Evolutionary conservation across 2,329 filamentous ascomycete species (phyloP).

Genomic region (Orbilia oligospora): DNA sequence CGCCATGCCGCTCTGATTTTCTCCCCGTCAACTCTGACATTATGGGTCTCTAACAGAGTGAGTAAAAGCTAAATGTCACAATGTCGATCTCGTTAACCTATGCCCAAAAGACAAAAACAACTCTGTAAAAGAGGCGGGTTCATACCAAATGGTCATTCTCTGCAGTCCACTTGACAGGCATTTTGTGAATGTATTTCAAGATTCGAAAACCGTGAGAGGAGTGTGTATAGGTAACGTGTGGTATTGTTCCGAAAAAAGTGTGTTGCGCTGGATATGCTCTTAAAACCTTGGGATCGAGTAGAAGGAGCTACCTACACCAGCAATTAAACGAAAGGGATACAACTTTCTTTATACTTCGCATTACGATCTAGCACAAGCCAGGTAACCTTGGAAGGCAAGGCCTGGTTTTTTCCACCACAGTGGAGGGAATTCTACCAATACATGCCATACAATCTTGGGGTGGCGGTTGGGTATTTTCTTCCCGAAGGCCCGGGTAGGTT

Average conservation of each 20-base stretch:
- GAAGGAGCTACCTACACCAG: slow-evolving; percentile 14
- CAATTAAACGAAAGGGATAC: slow-evolving; percentile 21
- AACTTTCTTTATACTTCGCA: slow-evolving; percentile 51
- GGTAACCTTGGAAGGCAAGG: slow-evolving; percentile 34
- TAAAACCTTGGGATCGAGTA: neutral
- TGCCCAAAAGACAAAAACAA: neutral
- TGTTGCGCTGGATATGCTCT: slow-evolving; percentile 20
- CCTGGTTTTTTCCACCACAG: slow-evolving; percentile 3
- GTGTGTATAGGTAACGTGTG: slow-evolving; percentile 21
- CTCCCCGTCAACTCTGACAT: slow-evolving; percentile 52
- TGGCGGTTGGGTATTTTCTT: slow-evolving; percentile 26
- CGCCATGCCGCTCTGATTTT: slow-evolving; percentile 56
- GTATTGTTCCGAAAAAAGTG: slow-evolving; percentile 21
- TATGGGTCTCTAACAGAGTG: slow-evolving; percentile 50
- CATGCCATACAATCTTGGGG: slow-evolving; percentile 36
- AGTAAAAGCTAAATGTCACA: slow-evolving; percentile 42
- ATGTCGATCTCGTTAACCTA: neutral
- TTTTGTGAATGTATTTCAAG: slow-evolving; percentile 18
- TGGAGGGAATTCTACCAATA: slow-evolving; percentile 38
- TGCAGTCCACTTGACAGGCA: slow-evolving; percentile 58
- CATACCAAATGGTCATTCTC: slow-evolving; percentile 58
- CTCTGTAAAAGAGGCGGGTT: neutral
- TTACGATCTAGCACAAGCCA: slow-evolving; percentile 24
- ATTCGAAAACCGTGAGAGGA: slow-evolving; percentile 3
- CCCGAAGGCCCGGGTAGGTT: slow-evolving; percentile 29